Base-by-base conservation (phyloP, 2,329 filamentous ascomycete species). In the Aspergillus ochraceoroseus region DNA sequence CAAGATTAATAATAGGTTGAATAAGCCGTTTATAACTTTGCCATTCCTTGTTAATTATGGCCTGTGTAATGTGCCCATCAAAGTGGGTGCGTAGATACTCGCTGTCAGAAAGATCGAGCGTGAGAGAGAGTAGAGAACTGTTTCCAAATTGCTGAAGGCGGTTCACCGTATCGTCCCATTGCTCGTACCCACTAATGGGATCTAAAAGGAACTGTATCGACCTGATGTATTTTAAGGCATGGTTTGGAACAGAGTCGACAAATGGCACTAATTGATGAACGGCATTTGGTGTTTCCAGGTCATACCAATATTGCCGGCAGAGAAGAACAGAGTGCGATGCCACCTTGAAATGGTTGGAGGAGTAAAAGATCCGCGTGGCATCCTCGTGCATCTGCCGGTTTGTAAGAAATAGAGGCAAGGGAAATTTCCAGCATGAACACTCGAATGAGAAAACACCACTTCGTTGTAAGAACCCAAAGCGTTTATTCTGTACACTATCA, bases 351-450 rank as follows among this genome's bases (percentile, higher is more conserved):
- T 33, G 31, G n/a, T 33, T 33, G 31, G 8, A 7, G 4, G 31
- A 33, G 31, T 33, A 33, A 12, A 33, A 33, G 3, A 33, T 22
- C 17, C 31, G 31, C 9, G 31, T 33, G 12, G 31, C 31, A 12
- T 20, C 31, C 3, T 22, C 17, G 19, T 23, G 18, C 31, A 22
- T 33, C 17, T 13, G 9, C 3, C 31, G 31, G 4, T 13, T 33
- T 5, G 13, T 11, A 2, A 33, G 31, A 12, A 33, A 33, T 12
- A 33, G 31, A 5, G 18, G 9, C 5, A 22, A 7, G 17, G 31
- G 31, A 13, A 33, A 33, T 23, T 12, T 20, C 31, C 31, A 33
- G 31, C 31, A 33, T n/a, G 17, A 23, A 12, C 31, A 33, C 8
- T 33, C 9, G n/a, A 22, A 11, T n/a, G 31, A 5, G 8, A 12